Evolutionary conservation across 345 rosid species (phyloP), one percentile per base, ranked within the genome.

Genomic region (Carallia pectinifolia): DNA sequence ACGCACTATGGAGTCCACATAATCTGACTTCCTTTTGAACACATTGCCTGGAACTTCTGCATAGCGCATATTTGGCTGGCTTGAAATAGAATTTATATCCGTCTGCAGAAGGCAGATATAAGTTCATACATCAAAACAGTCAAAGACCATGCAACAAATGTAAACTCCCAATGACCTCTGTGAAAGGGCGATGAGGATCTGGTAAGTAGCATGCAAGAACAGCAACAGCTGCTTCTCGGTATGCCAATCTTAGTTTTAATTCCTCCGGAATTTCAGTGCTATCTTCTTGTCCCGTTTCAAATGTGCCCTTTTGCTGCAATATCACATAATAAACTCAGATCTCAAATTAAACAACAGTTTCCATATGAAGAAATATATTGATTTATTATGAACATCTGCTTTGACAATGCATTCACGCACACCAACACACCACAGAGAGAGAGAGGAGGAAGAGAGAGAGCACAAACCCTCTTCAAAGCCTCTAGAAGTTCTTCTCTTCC

Each of bases 201-300:
- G 95, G 97, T 70, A 89, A 85, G 74, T 86, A 85, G 78, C 98
- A 94, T 10, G 96, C 89, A 71, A 94, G 92, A 81, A 91, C 83
- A 71, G 97, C 93, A 80, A 88, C 97, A 86, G 96, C 85, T 65
- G 98, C 97, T 82, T 94, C 98, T 72, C 98, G 76, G 67, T 94
- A 91, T 65, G 97, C 98, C 70, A 93, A 77, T 82, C 98, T 85
- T 85, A 90, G 77, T 76, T 85, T 87, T 68, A 94, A 36, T 67
- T 94, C 98, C 75, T 88, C 91, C 10, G 98, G 95, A 70, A 94
- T 81, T 75, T 85, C 91, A 39, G 86, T 77, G 72, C 90, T 86
- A 70, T 94, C 98, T 83, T 94, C 98, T 83, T 88, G 93, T 64
- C 98, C 96, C 33, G 96, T 94, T 77, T 89, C 96, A 83, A 88